These are phyloP conservation scores for Verbena officinalis DNA, from an alignment of 257 asterid genomes.

Conservation along the genomic window DNA sequence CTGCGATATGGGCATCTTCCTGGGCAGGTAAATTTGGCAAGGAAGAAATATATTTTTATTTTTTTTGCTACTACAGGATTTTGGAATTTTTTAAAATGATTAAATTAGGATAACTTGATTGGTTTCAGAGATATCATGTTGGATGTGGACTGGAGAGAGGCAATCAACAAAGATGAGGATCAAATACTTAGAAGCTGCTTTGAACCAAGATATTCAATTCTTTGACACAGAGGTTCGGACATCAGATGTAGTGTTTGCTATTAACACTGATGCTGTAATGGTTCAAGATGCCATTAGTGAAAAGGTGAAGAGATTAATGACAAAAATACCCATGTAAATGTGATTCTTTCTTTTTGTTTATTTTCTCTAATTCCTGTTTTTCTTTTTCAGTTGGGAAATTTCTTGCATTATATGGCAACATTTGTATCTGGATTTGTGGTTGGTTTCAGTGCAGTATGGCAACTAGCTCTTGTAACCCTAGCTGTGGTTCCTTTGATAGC, in stretches of 20 bases:
- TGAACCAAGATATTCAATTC: conserved; percentile 82
- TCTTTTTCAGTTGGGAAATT: conserved; percentile 75
- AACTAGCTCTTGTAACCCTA: conserved; percentile 75
- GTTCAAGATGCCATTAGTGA: conserved; percentile 97
- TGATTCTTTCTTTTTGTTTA: conserved; percentile 13
- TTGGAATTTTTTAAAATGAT: neutral
- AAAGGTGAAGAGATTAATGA: conserved; percentile 57
- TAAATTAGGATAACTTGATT: neutral
- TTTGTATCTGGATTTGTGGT: conserved; percentile 90
- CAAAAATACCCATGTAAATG: neutral
- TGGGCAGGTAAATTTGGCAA: conserved; percentile 75
- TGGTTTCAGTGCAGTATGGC: conserved; percentile 95
- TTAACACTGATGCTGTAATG: conserved; percentile 86
- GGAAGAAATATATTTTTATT: neutral
- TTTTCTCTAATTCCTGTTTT: neutral
- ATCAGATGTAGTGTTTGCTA: conserved; percentile 89
- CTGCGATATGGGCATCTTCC: conserved; percentile 97
- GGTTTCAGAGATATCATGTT: conserved; percentile 87
- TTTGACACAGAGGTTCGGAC: conserved; percentile 89
- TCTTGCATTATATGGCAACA: conserved; percentile 94
- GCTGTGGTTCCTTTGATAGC: conserved; percentile 94
- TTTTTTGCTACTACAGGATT: neutral
- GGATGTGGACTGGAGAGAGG: conserved; percentile 99
- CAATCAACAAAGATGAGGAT: conserved; percentile 90
- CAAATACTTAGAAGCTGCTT: conserved; percentile 77